Base-by-base conservation (phyloP, 257 asterid genomes). In the Rehmannia glutinosa region DNA sequence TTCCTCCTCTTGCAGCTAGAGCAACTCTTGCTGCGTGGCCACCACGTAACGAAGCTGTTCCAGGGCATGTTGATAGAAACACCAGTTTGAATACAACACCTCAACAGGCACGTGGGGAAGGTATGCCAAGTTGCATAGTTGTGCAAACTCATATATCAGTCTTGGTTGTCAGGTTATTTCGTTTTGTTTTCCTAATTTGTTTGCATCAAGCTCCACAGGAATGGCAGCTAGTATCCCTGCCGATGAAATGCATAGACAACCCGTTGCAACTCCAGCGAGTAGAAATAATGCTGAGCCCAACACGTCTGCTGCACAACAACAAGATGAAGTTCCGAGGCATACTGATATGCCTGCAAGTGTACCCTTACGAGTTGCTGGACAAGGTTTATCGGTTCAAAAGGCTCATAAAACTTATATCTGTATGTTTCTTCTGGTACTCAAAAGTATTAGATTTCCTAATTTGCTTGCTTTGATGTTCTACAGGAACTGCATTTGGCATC, bases 21-120 rank as follows among this genome's bases (percentile, higher is more conserved):
- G 92, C 89, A 69, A 86, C 93, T 62, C 71, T 45, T 78, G 92
- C 97, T 64, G 97, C 99, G 10, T 94, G 99, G 99, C 86, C 95
- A 19, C 81, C 57, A 54, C 73, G 66, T 55, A 77, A 68, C 67
- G 75, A 20, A 64, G 73, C 68, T 72, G 78, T 46, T 79, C 73
- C 73, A 55, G 87, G 70, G 45, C 58, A 75, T 50, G 74, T 41
- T 28, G 76, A 73, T 72, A 68, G 67, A 54, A 41, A 84, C 38
- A 56, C 65, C 25, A 64, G 65, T 21, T 76, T 59, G 39, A 63
- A 75, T 41, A 30, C 65, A 51, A 28, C 23, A 38, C 80, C 81
- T 28, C 67, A 16, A 66, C 89, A 77, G 57, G 77, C 81, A 53
- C 74, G 60, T 36, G 73, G 58, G 59, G 90, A 27, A 78, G 93